These are phyloP conservation scores for Chrysoporthe austroafricana DNA, from an alignment of 2,329 filamentous ascomycete genomes.

Conservation along the genomic window DNA sequence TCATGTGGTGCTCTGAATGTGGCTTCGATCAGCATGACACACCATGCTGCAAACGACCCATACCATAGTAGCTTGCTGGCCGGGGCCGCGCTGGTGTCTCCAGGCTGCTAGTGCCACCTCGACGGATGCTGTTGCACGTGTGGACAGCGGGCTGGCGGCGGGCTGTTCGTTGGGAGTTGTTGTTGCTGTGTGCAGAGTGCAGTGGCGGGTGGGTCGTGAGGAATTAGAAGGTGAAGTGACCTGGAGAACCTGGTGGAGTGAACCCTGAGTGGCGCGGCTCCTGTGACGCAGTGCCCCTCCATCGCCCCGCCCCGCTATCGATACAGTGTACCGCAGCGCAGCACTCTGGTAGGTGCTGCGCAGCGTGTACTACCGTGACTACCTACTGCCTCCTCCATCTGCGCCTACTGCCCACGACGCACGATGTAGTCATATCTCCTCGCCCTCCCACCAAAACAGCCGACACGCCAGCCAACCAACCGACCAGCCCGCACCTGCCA, in stretches of 20 bases:
- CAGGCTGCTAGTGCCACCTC: background rate
- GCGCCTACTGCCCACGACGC: background rate
- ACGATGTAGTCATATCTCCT: background rate
- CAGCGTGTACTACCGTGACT: background rate
- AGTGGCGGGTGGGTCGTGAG: no score
- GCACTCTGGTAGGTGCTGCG: no score
- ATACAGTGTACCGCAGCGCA: background rate
- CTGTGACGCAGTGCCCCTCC: constrained; percentile 26
- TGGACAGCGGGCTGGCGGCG: background rate
- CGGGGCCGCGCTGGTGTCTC: background rate
- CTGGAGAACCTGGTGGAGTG: background rate
- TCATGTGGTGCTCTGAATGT: constrained; percentile 16
- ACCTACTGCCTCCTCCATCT: background rate
- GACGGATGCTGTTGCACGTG: background rate
- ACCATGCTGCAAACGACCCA: background rate
- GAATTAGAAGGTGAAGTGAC: no score
- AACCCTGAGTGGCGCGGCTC: constrained; percentile 12
- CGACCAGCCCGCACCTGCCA: constrained; percentile 2
- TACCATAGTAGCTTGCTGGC: no score
- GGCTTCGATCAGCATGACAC: constrained; percentile 27
- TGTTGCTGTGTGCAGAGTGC: no score
- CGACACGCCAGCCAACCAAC: background rate
- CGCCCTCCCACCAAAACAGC: background rate
- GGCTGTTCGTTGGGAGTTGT: background rate
- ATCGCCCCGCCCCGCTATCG: constrained; percentile 4